A percentile compares a stretch with the other conserved stretches of the same genome.
These are phyloP conservation scores for Mycena latifolia DNA, from an alignment of 768 basidiomycete genomes.

Conservation along the genomic window DNA sequence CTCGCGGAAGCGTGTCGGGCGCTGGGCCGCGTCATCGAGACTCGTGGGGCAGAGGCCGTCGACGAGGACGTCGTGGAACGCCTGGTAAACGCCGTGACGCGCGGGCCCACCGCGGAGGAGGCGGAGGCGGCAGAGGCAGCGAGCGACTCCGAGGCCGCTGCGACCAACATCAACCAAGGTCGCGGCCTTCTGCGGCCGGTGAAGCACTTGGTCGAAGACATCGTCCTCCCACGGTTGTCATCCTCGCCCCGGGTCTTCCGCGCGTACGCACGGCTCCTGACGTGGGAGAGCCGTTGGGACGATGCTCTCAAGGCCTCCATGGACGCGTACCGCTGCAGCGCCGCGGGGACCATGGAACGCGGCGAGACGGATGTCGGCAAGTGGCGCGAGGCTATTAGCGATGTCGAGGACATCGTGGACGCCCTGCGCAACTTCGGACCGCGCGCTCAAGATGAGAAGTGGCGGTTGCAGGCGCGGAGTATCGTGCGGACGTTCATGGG, in stretches of 20 bases:
- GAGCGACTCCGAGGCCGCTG: slow-evolving; percentile 36
- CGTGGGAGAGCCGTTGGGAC: slow-evolving; percentile 78
- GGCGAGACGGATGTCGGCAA: slow-evolving; percentile 75
- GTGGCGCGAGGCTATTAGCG: slow-evolving; percentile 82
- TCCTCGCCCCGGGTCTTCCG: slow-evolving; percentile 80
- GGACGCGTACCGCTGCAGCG: slow-evolving; percentile 83
- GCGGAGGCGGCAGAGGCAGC: slow-evolving; percentile 42
- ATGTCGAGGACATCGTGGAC: slow-evolving; percentile 89
- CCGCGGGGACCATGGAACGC: slow-evolving; percentile 69
- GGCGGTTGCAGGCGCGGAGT: slow-evolving; percentile 90
- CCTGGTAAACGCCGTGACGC: slow-evolving; percentile 88
- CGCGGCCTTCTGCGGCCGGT: slow-evolving; percentile 77
- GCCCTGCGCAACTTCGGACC: slow-evolving; percentile 88
- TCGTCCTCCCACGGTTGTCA: slow-evolving; percentile 87
- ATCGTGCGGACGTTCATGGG: slow-evolving; percentile 92
- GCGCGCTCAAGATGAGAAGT: slow-evolving; percentile 68
- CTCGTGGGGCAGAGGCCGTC: slow-evolving; percentile 70
- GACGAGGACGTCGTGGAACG: slow-evolving; percentile 92
- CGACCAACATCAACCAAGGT: slow-evolving; percentile 69
- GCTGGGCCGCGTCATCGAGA: slow-evolving; percentile 85
- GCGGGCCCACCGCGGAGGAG: slow-evolving; percentile 56
- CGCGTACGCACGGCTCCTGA: slow-evolving; percentile 84
- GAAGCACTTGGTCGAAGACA: slow-evolving; percentile 77
- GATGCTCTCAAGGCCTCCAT: slow-evolving; percentile 87
- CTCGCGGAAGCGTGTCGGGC: slow-evolving; percentile 90